These are phyloP conservation scores for Marasmius sp. DNA, from an alignment of 1,284 basidiomycete genomes.

Conservation along the genomic window DNA sequence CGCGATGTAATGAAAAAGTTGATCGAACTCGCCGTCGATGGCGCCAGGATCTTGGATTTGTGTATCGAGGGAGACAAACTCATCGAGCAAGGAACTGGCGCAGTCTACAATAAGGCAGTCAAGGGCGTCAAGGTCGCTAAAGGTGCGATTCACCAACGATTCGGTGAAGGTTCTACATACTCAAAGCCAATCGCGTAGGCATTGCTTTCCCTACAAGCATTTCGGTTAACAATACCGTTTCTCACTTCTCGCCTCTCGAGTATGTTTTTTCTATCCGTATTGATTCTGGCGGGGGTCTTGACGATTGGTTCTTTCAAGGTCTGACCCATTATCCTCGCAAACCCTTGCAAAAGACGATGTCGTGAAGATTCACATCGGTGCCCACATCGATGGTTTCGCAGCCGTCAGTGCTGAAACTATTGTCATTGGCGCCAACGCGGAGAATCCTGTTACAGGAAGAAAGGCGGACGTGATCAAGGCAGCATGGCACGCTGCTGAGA, in stretches of 20 bases:
- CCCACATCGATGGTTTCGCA: slow-evolving; percentile 95
- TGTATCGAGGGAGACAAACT: slow-evolving; percentile 92
- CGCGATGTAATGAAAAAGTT: slow-evolving; percentile 87
- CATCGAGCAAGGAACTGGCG: slow-evolving; percentile 81
- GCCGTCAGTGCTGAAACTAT: slow-evolving; percentile 90
- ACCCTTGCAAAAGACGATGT: slow-evolving; percentile 86
- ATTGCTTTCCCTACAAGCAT: slow-evolving; percentile 93
- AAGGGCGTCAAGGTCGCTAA: slow-evolving; percentile 87
- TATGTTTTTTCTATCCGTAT: slow-evolving; percentile 35
- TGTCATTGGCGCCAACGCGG: slow-evolving; percentile 75
- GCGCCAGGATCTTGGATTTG: slow-evolving; percentile 88
- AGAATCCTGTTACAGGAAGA: slow-evolving; percentile 78
- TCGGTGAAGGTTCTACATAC: too few relatives aligned
- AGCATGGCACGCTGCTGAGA: slow-evolving; percentile 90
- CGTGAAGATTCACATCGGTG: slow-evolving; percentile 94
- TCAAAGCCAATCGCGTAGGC: slow-evolving; percentile 45
- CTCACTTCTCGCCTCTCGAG: slow-evolving; percentile 81
- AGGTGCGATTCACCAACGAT: slow-evolving; percentile 50
- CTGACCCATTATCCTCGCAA: slow-evolving; percentile 67
- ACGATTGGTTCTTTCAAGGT: slow-evolving; percentile 39
- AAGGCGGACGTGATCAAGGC: slow-evolving; percentile 92
- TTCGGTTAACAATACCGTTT: slow-evolving; percentile 88
- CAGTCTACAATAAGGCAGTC: slow-evolving; percentile 88
- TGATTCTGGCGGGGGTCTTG: slow-evolving; percentile 15
- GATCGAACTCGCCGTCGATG: slow-evolving; percentile 74